Evolutionary conservation across 768 basidiomycete species (phyloP), one percentile per base, ranked within the genome.

Genomic region (Boletus tomentosulus): DNA sequence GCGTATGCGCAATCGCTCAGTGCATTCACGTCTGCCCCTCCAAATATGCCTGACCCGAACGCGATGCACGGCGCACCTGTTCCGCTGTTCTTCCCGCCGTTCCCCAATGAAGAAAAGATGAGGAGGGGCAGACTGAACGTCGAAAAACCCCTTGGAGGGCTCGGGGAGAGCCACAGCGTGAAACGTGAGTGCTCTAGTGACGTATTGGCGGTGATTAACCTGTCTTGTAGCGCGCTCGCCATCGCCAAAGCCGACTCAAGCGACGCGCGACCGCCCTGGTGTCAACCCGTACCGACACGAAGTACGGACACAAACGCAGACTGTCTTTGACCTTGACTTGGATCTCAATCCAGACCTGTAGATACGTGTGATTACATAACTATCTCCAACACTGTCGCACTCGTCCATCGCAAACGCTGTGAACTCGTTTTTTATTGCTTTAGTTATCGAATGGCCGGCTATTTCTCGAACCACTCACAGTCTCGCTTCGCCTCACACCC

Each of bases 21-120:
- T 57, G 82, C 87, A 13, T 93, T 92, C 70, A 91, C 91, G 6
- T 91, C 91, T 33, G 91, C 90, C 10, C 91, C 91, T 8, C 91
- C 91, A 10, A 90, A 89, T 63, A 87, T 91, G 83, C 88, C 88
- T 22, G 88, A 89, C 62, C 78, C 84, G 45, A 75, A 30, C 16
- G 52, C 58, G 37, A 11, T 58, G 48, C 86, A 86, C 9, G 88
- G 87, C 60, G 84, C 84, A 11, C 86, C 87, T 1, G 84, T 85
- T 16, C 87, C 86, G 16, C 65, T 89, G 39, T 92, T 93, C 77
- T 91, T 92, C 73, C 90, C 90, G 35, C 92, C 92, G 11, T 93
- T 92, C 68, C 91, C 91, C 1, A 92, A 91, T 64, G 90, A 92
- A 71, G 91, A 92, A 67, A 92, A 90, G 71, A 91, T 93, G 88